A percentile compares a stretch with the other conserved stretches of the same genome.
Conservation (phyloP, 2,329 filamentous ascomycete species). For the Colletotrichum shisoi region DNA sequence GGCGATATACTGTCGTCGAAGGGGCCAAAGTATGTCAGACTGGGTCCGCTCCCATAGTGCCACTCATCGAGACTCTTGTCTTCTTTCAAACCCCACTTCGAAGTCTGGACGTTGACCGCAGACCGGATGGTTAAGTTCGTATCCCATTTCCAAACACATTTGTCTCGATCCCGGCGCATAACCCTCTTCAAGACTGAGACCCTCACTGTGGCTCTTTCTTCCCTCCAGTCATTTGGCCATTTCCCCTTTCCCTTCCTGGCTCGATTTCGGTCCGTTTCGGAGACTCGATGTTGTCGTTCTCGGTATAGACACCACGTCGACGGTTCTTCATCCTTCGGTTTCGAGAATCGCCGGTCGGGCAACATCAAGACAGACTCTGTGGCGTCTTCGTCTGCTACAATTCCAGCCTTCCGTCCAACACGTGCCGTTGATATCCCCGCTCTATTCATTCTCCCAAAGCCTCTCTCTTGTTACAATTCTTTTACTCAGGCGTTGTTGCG, state of each 20-base stretch:
- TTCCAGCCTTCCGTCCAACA: neutral
- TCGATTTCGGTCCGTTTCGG: neutral
- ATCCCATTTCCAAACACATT: neutral
- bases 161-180: neutral
- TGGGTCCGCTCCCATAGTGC: too few relatives aligned
- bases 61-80: neutral
- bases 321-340: neutral
- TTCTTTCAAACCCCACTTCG: neutral
- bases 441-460: neutral
- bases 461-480: neutral
- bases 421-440: neutral
- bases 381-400: neutral
- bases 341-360: neutral
- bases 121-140: neutral
- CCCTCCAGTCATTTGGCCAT: slow-evolving; percentile 17
- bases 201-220: slow-evolving; percentile 27
- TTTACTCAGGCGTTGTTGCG: neutral
- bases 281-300: slow-evolving; percentile 7
- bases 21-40: neutral
- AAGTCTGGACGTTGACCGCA: neutral
- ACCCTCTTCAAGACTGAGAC: neutral
- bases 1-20: slow-evolving; percentile 1
- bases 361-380: neutral
- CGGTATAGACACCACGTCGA: neutral
- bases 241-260: neutral